Evolutionary conservation across 106 monocot genomes (phyloP), one percentile per base, ranked within the genome.

Genomic region (Dendrobium huoshanense): DNA sequence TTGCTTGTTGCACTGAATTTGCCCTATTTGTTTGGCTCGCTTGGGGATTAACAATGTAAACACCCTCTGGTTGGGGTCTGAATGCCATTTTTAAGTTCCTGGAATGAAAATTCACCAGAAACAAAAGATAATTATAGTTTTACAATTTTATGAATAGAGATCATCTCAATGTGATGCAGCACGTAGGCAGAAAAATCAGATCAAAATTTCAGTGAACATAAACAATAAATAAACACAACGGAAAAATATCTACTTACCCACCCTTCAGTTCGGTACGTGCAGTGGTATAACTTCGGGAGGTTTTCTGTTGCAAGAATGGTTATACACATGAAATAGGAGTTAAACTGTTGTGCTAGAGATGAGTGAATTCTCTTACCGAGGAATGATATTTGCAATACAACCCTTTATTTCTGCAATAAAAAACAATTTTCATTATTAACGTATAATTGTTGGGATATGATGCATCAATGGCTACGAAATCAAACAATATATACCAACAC

Each of bases 181-280:
- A 29, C 16, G 3, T 77, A 54, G 17, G 55, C 31, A 70, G 22
- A 25, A 77, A 51, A 25, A 17, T 27, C 2, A 74, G 43, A 74
- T 74, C 22, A 7, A 13, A 41, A 74, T 44, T 44, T 74, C 20
- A 41, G 29, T 74, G 43, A 44, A 43, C 20, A 73, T 18, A 43
- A 9, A 44, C 74, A 43, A 44, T 27, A 55, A 29, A 27, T 29
- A 33, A 70, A 70, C 33, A 40, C 18, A 77, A 77, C 13, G 55
- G 29, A 1, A 77, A 51, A 74, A 6, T 16, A 76, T 25, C 45
- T 27, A 87, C 94, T 85, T 83, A 98, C 98, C 98, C 98, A 75
- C 98, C 98, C 85, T 92, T 95, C 49, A 98, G 92, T 78, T 98
- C 98, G 24, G 91, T 68, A 22, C 94, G 90, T 41, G 61, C 67